Percentiles rank a stretch among this genome's conserved stretches.
Evolutionary conservation across 2,329 filamentous ascomycete species (phyloP).

Genomic region (Cercospora zeae-maydis): DNA sequence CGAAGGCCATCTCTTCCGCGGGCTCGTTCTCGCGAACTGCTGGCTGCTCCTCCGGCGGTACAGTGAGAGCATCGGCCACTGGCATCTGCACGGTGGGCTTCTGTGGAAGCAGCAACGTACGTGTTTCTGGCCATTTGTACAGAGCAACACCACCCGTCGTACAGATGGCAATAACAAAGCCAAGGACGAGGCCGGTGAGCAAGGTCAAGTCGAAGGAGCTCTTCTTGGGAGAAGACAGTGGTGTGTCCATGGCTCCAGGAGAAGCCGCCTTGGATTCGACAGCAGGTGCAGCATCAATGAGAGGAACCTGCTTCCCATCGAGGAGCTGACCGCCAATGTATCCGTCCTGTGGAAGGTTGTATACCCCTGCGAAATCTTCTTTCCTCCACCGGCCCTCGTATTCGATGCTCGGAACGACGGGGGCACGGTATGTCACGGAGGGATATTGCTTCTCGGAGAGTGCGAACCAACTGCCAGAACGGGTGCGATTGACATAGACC

Average conservation of each 20-base stretch:
- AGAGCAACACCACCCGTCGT: neutral
- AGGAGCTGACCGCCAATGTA: conserved; percentile 11
- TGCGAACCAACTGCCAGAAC: conserved; percentile 87
- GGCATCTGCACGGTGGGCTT: conserved; percentile 2
- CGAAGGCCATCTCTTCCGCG: conserved; percentile 37
- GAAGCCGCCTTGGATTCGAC: neutral
- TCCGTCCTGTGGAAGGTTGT: conserved; percentile 26
- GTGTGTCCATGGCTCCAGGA: conserved; percentile 5
- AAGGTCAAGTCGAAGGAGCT: conserved; percentile 1
- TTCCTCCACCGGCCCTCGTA: conserved; percentile 47
- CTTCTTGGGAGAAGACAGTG: conserved; percentile 1
- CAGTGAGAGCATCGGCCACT: neutral
- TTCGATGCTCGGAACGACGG: conserved; percentile 55
- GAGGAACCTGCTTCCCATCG: conserved; percentile 14
- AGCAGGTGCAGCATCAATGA: conserved; percentile 22
- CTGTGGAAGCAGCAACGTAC: neutral
- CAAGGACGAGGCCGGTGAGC: conserved; percentile 3
- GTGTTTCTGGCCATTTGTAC: conserved; percentile 10
- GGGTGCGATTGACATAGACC: conserved; percentile 82
- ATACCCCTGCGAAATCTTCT: conserved; percentile 31
- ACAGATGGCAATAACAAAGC: conserved; percentile 1
- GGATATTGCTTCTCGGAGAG: conserved; percentile 85
- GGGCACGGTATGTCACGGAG: conserved; percentile 69
- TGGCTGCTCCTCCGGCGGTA: neutral
- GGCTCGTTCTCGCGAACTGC: conserved; percentile 34